Conservation (phyloP, 202 grass and related monocot genomes). For the Cymbopogon flexuosus region DNA sequence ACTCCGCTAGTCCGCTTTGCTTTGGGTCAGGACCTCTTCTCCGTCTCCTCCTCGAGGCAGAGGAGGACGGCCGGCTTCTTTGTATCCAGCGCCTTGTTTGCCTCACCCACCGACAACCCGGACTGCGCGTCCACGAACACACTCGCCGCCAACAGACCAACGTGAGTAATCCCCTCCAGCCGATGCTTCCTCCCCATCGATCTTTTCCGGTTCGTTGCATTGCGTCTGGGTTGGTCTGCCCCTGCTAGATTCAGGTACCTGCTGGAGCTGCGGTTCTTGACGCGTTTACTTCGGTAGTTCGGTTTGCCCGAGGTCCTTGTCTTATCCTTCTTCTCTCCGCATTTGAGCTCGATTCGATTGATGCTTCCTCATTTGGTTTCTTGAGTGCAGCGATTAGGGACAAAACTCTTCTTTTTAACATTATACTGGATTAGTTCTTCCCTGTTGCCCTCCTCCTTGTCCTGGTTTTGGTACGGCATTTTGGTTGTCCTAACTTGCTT, state of each 20-base stretch:
- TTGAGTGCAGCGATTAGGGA: neutral
- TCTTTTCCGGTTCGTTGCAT: constrained; percentile 18
- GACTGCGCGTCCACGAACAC: constrained; percentile 38
- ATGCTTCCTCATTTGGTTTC: neutral
- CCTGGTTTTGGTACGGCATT: constrained; percentile 7
- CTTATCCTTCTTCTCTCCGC: neutral
- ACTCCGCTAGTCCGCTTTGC: neutral
- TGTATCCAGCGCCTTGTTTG: constrained; percentile 25
- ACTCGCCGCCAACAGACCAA: neutral
- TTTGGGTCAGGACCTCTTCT: neutral
- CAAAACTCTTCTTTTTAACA: neutral
- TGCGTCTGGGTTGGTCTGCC: neutral
- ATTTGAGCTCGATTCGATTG: neutral
- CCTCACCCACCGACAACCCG: constrained; percentile 31
- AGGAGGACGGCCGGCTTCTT: neutral
- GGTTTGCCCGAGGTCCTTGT: neutral
- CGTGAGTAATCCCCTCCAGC: constrained; percentile 3
- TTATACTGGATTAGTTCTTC: neutral
- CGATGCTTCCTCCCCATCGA: neutral
- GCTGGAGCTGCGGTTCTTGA: neutral
- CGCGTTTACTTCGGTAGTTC: constrained; percentile 15
- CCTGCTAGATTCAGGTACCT: constrained; percentile 27
- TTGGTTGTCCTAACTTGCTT: constrained; percentile 8
- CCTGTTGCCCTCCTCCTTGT: neutral
- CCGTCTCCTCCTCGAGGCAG: neutral